Evolutionary conservation across 2,329 filamentous ascomycete species (phyloP), one percentile per base, ranked within the genome.

Genomic region (Epicoccum nigrum): DNA sequence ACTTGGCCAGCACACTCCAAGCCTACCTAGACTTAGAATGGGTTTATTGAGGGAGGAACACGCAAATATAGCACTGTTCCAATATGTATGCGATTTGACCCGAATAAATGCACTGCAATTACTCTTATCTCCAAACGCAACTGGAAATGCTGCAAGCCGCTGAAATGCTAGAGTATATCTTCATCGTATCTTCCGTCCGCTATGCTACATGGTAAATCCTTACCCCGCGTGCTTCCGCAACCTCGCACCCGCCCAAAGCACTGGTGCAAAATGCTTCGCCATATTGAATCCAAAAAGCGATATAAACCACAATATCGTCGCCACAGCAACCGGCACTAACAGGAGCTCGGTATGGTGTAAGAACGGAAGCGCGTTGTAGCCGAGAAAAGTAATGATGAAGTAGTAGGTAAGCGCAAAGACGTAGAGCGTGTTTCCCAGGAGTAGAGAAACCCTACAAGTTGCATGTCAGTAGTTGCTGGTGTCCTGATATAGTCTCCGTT

Each of bases 361-460:
- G 67, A 88, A 88, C 0, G 86, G 85, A 13, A 88, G 74, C 19
- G 85, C 84, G 62, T 88, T 88, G 71, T 88, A 88, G 27, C 86
- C 86, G 34, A 88, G 74, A 68, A 88, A 88, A 7, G 83, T 86
- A 62, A 88, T 86, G 59, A 87, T 81, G 64, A 83, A 85, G 71
- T 88, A 88, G 72, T 88, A 88, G 21, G 80, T 79, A 43, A 86
- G 73, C 0, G 85, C 86, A 30, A 85, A 76, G n/a, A 88, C 77
- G 63, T 88, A 88, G 58, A 88, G 79, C 1, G 83, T 81, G 64
- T 88, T 88, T 21, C 84, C 84, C 28, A 88, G 76, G 55, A 88
- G 81, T 17, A 83, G 74, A 8, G 80, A 83, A 21, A 82, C 69
- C 76, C 76, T 78, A 15, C 7, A 12, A 20, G 12, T 4, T 8